Conservation (phyloP, 2,329 filamentous ascomycete genomes). For the Cladosporium halotolerans region DNA sequence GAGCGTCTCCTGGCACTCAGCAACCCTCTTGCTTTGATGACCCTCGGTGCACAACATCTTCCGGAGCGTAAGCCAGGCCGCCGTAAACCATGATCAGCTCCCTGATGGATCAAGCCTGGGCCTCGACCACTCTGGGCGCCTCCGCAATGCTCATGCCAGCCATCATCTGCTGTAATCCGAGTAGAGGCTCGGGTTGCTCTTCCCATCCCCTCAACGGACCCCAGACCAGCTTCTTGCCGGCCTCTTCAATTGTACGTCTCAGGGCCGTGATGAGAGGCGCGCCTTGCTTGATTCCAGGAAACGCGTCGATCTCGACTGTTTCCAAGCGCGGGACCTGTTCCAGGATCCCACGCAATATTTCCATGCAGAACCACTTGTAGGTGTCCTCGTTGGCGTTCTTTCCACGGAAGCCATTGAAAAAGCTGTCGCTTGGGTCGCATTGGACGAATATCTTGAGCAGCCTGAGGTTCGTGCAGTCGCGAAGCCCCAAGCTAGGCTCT, state of each 20-base stretch:
- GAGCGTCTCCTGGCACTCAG: too few species aligned
- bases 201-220: slow-evolving; percentile 61
- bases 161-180: slow-evolving; percentile 16
- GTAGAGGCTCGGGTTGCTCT: slow-evolving; percentile 1
- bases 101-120: slow-evolving; percentile 9
- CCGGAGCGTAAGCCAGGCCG: too few species aligned
- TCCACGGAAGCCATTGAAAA: slow-evolving; percentile 61
- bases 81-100: neutral
- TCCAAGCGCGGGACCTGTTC: slow-evolving; percentile 50
- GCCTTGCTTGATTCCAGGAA: slow-evolving; percentile 56
- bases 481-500: slow-evolving; percentile 56
- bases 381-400: slow-evolving; percentile 52
- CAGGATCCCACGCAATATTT: slow-evolving; percentile 53
- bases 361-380: slow-evolving; percentile 61
- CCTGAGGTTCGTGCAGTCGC: slow-evolving; percentile 54
- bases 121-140: slow-evolving; percentile 13
- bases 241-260: slow-evolving; percentile 45
- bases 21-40: too few species aligned
- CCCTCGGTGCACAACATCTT: too few species aligned
- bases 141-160: slow-evolving; percentile 14
- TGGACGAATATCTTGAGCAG: slow-evolving; percentile 63
- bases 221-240: slow-evolving; percentile 55
- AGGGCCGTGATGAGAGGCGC: slow-evolving; percentile 36
- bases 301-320: slow-evolving; percentile 64
- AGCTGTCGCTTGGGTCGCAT: slow-evolving; percentile 58